These are phyloP conservation scores for Elsinoe perseae DNA, from an alignment of 2,329 filamentous ascomycete genomes.

Conservation along the genomic window DNA sequence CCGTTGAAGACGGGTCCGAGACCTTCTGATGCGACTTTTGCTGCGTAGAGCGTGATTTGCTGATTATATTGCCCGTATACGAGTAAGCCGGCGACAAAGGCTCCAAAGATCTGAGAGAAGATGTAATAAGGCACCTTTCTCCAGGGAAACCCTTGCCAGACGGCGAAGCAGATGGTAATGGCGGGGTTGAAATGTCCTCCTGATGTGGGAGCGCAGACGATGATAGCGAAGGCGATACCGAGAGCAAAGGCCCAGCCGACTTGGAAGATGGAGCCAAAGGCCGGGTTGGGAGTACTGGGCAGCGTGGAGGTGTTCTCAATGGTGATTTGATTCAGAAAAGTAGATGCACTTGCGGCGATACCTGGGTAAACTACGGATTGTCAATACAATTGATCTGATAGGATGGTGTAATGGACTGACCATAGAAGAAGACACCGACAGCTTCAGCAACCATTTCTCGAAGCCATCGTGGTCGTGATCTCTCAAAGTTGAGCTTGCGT, in stretches of 20 bases:
- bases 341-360: conserved; percentile 46
- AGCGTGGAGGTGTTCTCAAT: conserved; percentile 10
- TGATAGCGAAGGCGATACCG: conserved; percentile 53
- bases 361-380: conserved; percentile 36
- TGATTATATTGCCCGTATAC: conserved; percentile 52
- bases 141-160: conserved; percentile 51
- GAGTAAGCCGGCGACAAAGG: conserved; percentile 49
- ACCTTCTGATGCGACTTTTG: conserved; percentile 33
- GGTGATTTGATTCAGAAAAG: conserved; percentile 37
- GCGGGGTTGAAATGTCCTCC: conserved; percentile 37
- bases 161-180: conserved; percentile 35
- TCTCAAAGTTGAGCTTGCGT: conserved; percentile 49
- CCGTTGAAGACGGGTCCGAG: conserved; percentile 38
- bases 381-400: conserved; percentile 3
- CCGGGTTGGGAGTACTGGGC: conserved; percentile 29
- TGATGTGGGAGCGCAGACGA: conserved; percentile 47
- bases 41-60: conserved; percentile 39
- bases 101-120: conserved; percentile 48
- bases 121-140: conserved; percentile 52
- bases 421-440: conserved; percentile 51
- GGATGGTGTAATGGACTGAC: conserved; percentile 25
- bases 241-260: conserved; percentile 50
- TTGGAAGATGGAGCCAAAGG: conserved; percentile 47
- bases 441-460: conserved; percentile 51
- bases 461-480: conserved; percentile 45